phyloP scores from a whole-genome alignment of 768 basidiomycete genomes.

The Cystobasidium onofrii region DNA sequence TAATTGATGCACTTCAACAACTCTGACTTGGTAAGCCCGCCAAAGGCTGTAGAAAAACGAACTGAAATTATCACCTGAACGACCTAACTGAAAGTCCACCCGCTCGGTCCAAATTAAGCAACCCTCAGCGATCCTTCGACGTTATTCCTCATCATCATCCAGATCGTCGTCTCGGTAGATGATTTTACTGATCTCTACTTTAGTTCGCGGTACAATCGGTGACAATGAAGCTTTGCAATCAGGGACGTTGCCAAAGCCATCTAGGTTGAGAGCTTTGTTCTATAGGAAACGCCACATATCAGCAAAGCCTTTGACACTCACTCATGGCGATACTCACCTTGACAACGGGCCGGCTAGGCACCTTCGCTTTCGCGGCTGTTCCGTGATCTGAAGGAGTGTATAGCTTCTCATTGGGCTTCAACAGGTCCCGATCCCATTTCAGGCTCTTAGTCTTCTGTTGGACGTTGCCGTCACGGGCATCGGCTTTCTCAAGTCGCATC shows the following conservation, averaged over 20 bases:
- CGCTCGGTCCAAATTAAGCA: no score
- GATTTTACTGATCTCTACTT: constrained; percentile 18
- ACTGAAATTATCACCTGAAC: no score
- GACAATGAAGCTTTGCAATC: constrained; percentile 28
- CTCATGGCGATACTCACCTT: constrained; percentile 7
- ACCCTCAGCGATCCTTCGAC: no score
- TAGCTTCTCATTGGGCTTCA: neutral
- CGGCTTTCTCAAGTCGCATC: neutral
- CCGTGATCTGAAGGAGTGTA: neutral
- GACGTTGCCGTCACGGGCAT: neutral
- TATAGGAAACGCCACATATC: neutral
- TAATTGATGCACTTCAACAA: no score
- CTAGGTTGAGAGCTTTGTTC: neutral
- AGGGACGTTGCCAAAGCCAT: constrained; percentile 20
- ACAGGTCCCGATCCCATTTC: constrained; percentile 30
- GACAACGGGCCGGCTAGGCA: neutral
- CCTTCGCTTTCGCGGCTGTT: neutral
- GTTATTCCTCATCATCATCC: neutral
- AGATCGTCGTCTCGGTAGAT: constrained; percentile 27
- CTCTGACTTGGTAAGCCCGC: no score
- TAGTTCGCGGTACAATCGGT: constrained; percentile 14
- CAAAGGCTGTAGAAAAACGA: no score
- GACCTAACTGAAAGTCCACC: no score
- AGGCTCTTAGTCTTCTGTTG: neutral
- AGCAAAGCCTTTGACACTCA: no score